phyloP scores from a whole-genome alignment of 2,329 filamentous ascomycete species.

The Dendryphion nanum region DNA sequence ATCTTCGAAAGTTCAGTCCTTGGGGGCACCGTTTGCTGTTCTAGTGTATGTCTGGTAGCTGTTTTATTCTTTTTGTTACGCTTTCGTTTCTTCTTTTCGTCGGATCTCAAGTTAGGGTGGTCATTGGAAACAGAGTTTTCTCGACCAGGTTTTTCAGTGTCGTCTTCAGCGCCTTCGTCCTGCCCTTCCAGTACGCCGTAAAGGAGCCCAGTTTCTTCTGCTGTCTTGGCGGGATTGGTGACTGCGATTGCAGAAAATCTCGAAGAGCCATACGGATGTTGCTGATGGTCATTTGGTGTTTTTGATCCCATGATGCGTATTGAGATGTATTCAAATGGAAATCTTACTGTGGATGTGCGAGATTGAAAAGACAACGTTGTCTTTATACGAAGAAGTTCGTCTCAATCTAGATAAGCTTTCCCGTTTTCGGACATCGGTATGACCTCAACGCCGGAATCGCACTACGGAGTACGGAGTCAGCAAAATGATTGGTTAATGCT shows the following conservation, averaged over 20 bases:
- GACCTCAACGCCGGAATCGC: neutral
- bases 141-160: conserved; percentile 45
- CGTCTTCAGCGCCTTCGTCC: conserved; percentile 49
- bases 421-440: too few relatives aligned
- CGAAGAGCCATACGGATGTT: conserved; percentile 21
- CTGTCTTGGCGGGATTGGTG: conserved; percentile 34
- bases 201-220: conserved; percentile 35
- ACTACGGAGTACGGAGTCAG: too few relatives aligned
- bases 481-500: too few relatives aligned
- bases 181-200: conserved; percentile 41
- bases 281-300: conserved; percentile 36
- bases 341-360: neutral
- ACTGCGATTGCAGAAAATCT: conserved; percentile 24
- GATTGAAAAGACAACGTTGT: neutral
- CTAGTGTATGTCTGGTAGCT: conserved; percentile 35
- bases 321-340: conserved; percentile 1
- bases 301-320: conserved; percentile 37
- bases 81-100: conserved; percentile 70
- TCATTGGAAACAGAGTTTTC: conserved; percentile 25
- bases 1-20: conserved; percentile 68
- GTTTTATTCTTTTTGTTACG: conserved; percentile 71
- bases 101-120: neutral
- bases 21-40: conserved; percentile 70
- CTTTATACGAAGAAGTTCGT: neutral
- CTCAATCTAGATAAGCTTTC: neutral